Base-by-base conservation (phyloP, 495 filamentous ascomycete species). In the Neurospora sublineolata region DNA sequence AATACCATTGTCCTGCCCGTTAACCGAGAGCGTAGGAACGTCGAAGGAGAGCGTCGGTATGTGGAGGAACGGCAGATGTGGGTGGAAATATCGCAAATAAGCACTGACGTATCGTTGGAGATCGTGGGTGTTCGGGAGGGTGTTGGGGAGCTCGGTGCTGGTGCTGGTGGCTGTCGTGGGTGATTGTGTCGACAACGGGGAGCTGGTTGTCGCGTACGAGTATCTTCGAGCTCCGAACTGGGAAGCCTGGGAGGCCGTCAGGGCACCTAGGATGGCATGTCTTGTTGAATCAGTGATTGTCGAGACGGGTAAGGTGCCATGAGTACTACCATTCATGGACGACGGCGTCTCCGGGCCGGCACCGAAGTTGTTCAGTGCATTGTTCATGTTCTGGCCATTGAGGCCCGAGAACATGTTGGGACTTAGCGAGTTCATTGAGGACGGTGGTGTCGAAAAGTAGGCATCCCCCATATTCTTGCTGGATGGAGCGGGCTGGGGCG, bases 51-150 rank as follows among this genome's bases (percentile, higher is more conserved):
- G 86, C 36, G 95, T 97, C 58, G 96, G 91, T 71, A 97, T 87
- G 81, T 98, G 95, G 71, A 97, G 80, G 80, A 99, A 97, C 27
- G 96, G 96, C 44, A 96, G 80, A 79, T 99, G 95, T 3, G 96
- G 95, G 77, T 97, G 96, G 75, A 97, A 97, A 78, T 94, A 97
- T 75, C 90, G 90, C 73, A 99, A 90, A 83, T 98, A 99, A 69
- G 94, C 91, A 46, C 89, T 88, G 71, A 98, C 91, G 79, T 92
- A 98, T 74, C 95, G 92, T 78, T 97, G 93, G 72, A 99, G 88
- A 78, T 98, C 94, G 74, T 88, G 85, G n/a, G 94, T 97, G 80
- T 87, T 94, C 40, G 96, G 95, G 67, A 98, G 80, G 76, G 76
- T 86, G 73, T 78, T 79, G 67, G 74, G 72, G n/a, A 77, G 83